Evolutionary conservation across 169 alveolate species (phyloP).

Genomic region (Babesia bovis): DNA sequence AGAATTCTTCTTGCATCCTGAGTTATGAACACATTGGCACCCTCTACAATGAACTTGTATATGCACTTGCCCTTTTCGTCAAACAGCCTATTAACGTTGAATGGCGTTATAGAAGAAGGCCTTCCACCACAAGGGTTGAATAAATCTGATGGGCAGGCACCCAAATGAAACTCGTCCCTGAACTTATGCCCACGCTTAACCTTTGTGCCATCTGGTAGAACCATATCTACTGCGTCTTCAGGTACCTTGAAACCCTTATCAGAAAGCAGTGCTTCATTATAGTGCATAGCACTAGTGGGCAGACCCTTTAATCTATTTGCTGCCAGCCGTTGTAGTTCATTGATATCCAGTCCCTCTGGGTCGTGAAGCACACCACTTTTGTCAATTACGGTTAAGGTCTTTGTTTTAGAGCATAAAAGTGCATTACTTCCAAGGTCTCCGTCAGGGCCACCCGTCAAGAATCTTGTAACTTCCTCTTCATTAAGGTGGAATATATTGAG

Average conservation of each 20-base stretch:
- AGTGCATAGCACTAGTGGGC: constrained; percentile 61
- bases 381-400: constrained; percentile 82
- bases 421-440: constrained; percentile 88
- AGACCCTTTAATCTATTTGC: constrained; percentile 52
- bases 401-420: constrained; percentile 76
- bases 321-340: constrained; percentile 78
- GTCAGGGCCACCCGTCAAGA: constrained; percentile 88
- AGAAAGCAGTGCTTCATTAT: constrained; percentile 68
- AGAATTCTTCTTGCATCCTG: constrained; percentile 81
- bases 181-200: constrained; percentile 78
- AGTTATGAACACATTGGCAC: constrained; percentile 85
- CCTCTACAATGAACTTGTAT: constrained; percentile 83
- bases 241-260: constrained; percentile 76
- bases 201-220: constrained; percentile 77
- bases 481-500: constrained; percentile 67
- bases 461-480: constrained; percentile 78
- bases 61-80: constrained; percentile 66
- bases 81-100: constrained; percentile 74
- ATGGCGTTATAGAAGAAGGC: constrained; percentile 80
- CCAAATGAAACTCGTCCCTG: constrained; percentile 76
- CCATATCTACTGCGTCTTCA: constrained; percentile 71
- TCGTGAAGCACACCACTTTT: constrained; percentile 86
- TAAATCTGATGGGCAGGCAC: constrained; percentile 75
- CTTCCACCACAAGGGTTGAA: constrained; percentile 90
- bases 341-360: constrained; percentile 78